Evolutionary conservation across 768 basidiomycete genomes (phyloP), one percentile per base, ranked within the genome.

Genomic region (Clathrus columnatus): DNA sequence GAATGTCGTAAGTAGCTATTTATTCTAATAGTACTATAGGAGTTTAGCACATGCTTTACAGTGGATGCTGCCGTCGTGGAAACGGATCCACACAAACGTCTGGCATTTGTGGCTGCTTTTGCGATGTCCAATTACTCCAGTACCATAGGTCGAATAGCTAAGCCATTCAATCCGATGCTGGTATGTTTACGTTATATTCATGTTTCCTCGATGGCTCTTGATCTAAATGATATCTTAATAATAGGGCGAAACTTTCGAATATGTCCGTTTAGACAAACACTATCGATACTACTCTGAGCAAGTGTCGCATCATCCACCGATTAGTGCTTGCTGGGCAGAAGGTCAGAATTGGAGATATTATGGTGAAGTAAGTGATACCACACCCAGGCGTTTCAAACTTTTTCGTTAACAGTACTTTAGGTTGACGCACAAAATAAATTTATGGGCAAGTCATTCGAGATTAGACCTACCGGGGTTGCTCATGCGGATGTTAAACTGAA

Each of bases 91-190:
- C 78, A 87, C 45, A 80, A 82, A 52, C 81, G 94, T 2, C 81
- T 96, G 50, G 93, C 92, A 1, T 98, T 84, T 63, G 91, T 98
- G 16, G 91, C 88, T 18, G 94, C 92, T 1, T 98, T 98, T 68
- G 94, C 93, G 2, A 96, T 96, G 91, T 90, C 89, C 26, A 97
- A 97, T 71, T 98, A 98, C 69, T 91, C 90, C 0, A 91, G 89
- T 21, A 98, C 94, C 1, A 90, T 95, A 61, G 94, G 95, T 3
- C 80, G 94, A 32, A 96, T 98, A 60, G 94, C 94, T 11, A 96
- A 97, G 69, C 94, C 93, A 1, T 96, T 96, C 71, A 96, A 96
- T 68, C 94, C 92, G 5, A 90, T 95, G 83, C 80, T 96, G 54
- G 87, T 90, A 57, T 50, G 85, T 74, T 5, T 30, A 8, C 41